Evolutionary conservation across 352 stramenopile species (phyloP), one percentile per base, ranked within the genome.

Genomic region (Phytopythium vexans): DNA sequence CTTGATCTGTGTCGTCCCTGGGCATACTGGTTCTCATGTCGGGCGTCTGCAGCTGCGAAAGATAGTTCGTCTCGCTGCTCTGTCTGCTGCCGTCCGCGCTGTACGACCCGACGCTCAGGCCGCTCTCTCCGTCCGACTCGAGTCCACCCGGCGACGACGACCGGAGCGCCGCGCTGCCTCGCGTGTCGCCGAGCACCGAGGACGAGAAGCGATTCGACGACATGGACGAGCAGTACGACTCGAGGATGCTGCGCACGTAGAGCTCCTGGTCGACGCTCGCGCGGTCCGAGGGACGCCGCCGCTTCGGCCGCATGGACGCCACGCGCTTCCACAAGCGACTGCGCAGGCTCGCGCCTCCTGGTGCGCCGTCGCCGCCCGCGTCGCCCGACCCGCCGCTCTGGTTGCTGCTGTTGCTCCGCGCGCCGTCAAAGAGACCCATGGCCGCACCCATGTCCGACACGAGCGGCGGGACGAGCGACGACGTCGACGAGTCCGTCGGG

Each of bases 181-280:
- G 21, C 39, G 11, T 43, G 6, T 54, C 48, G 6, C 16, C 48
- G 37, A 38, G 27, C 6, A 37, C 8, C 15, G 33, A 43, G n/a
- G 64, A 67, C 10, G 74, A 88, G 52, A 70, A 71, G 21, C 77
- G 65, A 35, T 79, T 82, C 48, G 78, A 89, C 42, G 75, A 84
- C 54, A 89, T 67, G 42, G 79, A 89, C 51, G 79, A 89, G 61
- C 66, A 70, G 58, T 86, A 88, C 38, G 79, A 89, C 59, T 89
- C 79, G 55, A 89, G 74, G 47, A 89, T 82, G 44, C 70, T 86
- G 44, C 79, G 73, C 56, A 88, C 72, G 58, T 86, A 88, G 36
- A 88, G 56, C 57, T 89, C 79, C 49, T 87, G 76, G 61, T 88
- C 76, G 10, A 72, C 27, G 42, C 51, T 79, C 16, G 43, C 36